Evolutionary conservation across 768 basidiomycete genomes (phyloP).

Genomic region (Cystofilobasidium ferigula): DNA sequence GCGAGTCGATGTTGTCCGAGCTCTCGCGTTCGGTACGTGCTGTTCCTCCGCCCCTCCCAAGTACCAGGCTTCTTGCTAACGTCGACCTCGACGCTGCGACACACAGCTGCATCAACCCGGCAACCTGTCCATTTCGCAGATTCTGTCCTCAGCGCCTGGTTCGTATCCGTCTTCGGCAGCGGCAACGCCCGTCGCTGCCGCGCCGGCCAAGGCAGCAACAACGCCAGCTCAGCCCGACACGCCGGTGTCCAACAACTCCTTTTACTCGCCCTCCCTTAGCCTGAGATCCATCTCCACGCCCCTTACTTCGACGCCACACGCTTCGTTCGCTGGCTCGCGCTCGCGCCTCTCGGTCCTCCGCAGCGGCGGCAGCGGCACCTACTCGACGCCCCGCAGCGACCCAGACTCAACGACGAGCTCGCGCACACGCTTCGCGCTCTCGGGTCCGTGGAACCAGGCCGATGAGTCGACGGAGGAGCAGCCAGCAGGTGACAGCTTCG

Average conservation of each 20-base stretch:
- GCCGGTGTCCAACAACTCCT: background rate
- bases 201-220: background rate
- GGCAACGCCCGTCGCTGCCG: background rate
- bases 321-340: background rate
- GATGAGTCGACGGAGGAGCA: background rate
- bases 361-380: conserved; percentile 5
- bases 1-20: conserved; percentile 12
- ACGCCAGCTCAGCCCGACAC: background rate
- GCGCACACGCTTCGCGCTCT: conserved; percentile 2
- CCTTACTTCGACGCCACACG: conserved; percentile 7
- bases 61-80: background rate
- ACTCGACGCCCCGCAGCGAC: background rate
- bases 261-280: background rate
- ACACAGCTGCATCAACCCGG: background rate
- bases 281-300: background rate
- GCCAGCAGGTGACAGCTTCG: background rate
- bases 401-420: conserved; percentile 3
- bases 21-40: background rate
- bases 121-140: background rate
- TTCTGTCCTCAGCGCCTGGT: background rate
- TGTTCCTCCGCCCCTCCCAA: background rate
- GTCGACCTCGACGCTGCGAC: too few relatives aligned
- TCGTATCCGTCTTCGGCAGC: background rate
- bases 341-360: background rate
- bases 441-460: background rate